Conservation (phyloP, 176 grass and related monocot species). For the Avena insularis region DNA sequence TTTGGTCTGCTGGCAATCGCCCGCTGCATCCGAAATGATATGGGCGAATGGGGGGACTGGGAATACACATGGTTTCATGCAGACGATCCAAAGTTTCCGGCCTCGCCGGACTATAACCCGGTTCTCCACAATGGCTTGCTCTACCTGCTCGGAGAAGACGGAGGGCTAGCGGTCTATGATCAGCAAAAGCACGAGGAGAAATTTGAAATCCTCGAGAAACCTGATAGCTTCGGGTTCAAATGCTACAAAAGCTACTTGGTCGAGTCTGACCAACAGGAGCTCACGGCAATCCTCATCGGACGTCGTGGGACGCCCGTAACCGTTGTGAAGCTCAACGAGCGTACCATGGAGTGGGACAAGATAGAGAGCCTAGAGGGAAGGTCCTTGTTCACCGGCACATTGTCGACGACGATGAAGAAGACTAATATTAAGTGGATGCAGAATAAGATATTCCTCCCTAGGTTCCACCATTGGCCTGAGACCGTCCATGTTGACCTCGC, state of each 20-base stretch:
- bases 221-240: conserved; percentile 4
- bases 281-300: background rate
- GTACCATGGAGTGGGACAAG: conserved; percentile 10
- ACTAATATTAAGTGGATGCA: background rate
- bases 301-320: background rate
- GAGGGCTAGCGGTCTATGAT: background rate
- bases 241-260: background rate
- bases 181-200: background rate
- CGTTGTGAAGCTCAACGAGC: background rate
- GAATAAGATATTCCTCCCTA: background rate
- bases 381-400: background rate
- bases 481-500: background rate
- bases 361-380: background rate
- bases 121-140: background rate
- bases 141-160: conserved; percentile 7
- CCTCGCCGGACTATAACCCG: background rate
- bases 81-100: background rate
- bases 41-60: background rate
- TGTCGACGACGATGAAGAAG: background rate
- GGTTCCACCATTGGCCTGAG: background rate
- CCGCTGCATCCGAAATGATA: background rate
- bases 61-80: background rate
- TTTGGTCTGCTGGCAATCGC: background rate
- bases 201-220: background rate
- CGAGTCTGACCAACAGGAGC: background rate